Percentiles rank a stretch among this genome's conserved stretches.
Conservation (phyloP, 177 flowering plant species). For the Vitis hybrid region DNA sequence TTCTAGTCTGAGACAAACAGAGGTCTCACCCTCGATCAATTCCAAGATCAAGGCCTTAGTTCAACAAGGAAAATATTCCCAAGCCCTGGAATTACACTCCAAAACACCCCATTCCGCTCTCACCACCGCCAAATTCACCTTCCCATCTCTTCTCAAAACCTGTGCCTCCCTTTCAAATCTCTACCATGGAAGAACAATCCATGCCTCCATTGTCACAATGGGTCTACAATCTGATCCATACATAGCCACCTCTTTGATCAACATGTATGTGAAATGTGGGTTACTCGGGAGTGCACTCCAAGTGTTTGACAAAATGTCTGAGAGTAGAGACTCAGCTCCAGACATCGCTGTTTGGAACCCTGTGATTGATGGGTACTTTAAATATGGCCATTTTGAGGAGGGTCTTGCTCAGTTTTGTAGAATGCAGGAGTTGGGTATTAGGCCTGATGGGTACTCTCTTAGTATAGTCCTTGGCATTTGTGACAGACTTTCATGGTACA, state of each 20-base stretch:
- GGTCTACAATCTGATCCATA: slow-evolving; percentile 50
- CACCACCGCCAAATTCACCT: slow-evolving; percentile 32
- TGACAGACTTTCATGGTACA: slow-evolving; percentile 11
- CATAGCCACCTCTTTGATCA: slow-evolving; percentile 48
- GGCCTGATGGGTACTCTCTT: slow-evolving; percentile 55
- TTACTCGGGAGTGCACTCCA: slow-evolving; percentile 36
- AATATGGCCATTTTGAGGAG: slow-evolving; percentile 30
- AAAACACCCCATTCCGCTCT: slow-evolving; percentile 12
- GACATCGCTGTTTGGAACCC: slow-evolving; percentile 69
- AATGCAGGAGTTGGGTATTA: slow-evolving; percentile 46
- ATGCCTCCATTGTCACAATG: slow-evolving; percentile 32
- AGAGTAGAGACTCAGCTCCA: slow-evolving; percentile 17
- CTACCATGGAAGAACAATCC: slow-evolving; percentile 44
- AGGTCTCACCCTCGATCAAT: slow-evolving; percentile 7
- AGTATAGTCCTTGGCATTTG: slow-evolving; percentile 46
- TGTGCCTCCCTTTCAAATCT: slow-evolving; percentile 40
- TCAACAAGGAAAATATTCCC: slow-evolving; percentile 31
- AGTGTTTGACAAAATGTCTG: slow-evolving; percentile 46
- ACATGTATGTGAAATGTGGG: slow-evolving; percentile 60
- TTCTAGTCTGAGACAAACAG: slow-evolving; percentile 5
- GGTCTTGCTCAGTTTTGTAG: slow-evolving; percentile 39
- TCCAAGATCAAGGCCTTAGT: slow-evolving; percentile 35
- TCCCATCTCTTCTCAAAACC: slow-evolving; percentile 67
- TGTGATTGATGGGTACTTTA: slow-evolving; percentile 52
- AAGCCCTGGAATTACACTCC: slow-evolving; percentile 41